Evolutionary conservation across 2,329 filamentous ascomycete genomes (phyloP), one percentile per base, ranked within the genome.

Genomic region (Colletotrichum simmondsii): DNA sequence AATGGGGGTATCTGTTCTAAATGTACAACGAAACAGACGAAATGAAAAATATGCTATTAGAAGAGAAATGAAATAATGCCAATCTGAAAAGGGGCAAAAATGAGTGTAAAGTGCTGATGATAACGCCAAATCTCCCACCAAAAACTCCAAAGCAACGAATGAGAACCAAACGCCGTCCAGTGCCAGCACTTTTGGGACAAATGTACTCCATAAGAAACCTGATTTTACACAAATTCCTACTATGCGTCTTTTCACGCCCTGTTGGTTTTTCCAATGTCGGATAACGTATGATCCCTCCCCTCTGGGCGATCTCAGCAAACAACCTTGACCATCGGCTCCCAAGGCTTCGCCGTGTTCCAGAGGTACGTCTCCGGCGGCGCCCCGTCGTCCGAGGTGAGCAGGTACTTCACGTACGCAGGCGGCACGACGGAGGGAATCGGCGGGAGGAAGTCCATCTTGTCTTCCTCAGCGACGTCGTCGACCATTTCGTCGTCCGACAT

Each of bases 251-350:
- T 22, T 10, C 42, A 22, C 42, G 16, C 16, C 37, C 16, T 46
- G 1, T 46, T 46, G 14, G 19, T 14, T 42, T 16, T 46, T 14
- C 12, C 35, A 14, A 5, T 16, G 10, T 46, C 14, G 37, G 37
- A 46, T 16, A 19, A 62, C 42, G 24, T 30, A 49, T 49, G n/a
- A 22, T 7, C 8, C 8, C 16, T 12, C 59, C 19, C 14, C 16
- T 11, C 4, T 28, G 22, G 19, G 12, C 2, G 32, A 22, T 6
- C 10, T 75, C 65, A 83, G n/a, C 79, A 81, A 14, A 77, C 78
- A 10, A 82, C 83, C 74, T 80, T 82, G n/a, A 85, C 80, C 80
- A 85, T 83, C 10, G 83, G 83, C 74, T 85, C 83, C 83, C 83
- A 85, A 46, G 83, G 83, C 37, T 78, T 77, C 19, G 81, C 78